Evolutionary conservation across 495 filamentous ascomycete species (phyloP).

Genomic region (Emericellopsis terricola): DNA sequence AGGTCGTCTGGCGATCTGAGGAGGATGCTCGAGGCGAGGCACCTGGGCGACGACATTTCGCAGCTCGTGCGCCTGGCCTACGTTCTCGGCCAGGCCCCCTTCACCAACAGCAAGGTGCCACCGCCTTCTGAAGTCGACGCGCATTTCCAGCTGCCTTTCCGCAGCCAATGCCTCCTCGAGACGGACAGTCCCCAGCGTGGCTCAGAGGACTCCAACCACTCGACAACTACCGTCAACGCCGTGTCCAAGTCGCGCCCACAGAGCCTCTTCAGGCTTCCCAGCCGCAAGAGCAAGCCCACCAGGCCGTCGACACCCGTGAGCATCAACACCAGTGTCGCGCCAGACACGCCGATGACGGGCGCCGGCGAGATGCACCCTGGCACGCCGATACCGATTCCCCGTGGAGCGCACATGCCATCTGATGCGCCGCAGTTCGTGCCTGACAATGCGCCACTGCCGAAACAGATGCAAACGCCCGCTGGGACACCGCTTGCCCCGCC

Average conservation of each 20-base stretch:
- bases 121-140: slow-evolving; percentile 1
- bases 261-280: slow-evolving; percentile 1
- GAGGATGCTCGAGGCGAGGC: slow-evolving; percentile 3
- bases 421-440: slow-evolving; percentile 1
- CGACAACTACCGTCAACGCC: not conserved
- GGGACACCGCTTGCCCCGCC: not conserved
- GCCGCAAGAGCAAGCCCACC: not conserved
- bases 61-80: slow-evolving; percentile 2
- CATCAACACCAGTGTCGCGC: not conserved
- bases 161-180: slow-evolving; percentile 3
- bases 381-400: slow-evolving; percentile 3
- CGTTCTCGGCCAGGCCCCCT: slow-evolving; percentile 2
- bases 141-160: slow-evolving; percentile 1
- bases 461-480: not conserved
- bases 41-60: slow-evolving; percentile 3
- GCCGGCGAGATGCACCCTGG: slow-evolving; percentile 2
- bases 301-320: slow-evolving; percentile 1
- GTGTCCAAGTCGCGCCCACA: slow-evolving; percentile 2
- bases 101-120: not conserved
- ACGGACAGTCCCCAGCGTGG: not conserved
- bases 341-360: slow-evolving; percentile 1
- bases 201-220: not conserved
- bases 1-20: slow-evolving; percentile 3
- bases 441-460: slow-evolving; percentile 1
- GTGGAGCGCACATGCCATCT: not conserved